Evolutionary conservation across 352 stramenopile genomes (phyloP).

Genomic region (Phytophthora lateralis): DNA sequence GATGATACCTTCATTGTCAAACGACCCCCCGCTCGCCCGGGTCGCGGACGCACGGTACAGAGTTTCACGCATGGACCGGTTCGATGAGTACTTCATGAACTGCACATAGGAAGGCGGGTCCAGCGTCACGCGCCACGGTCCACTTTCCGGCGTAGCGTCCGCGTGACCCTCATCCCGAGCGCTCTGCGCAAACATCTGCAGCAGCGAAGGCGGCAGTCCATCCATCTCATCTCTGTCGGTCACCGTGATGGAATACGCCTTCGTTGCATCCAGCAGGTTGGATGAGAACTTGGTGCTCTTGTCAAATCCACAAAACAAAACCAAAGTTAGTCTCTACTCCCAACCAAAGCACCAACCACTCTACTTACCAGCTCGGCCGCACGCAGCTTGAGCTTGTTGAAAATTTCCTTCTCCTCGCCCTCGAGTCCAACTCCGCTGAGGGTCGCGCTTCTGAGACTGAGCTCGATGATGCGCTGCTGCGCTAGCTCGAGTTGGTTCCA

Average conservation of each 20-base stretch:
- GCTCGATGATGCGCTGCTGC: conserved; percentile 91
- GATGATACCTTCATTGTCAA: conserved; percentile 95
- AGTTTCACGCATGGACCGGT: conserved; percentile 90
- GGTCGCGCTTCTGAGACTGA: conserved; percentile 86
- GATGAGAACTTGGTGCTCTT: conserved; percentile 95
- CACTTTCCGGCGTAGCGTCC: conserved; percentile 71
- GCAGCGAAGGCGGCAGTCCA: conserved; percentile 91
- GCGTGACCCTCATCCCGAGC: conserved; percentile 67
- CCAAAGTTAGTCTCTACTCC: background rate
- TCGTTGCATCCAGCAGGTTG: conserved; percentile 98
- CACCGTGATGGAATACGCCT: conserved; percentile 92
- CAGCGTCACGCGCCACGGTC: conserved; percentile 95
- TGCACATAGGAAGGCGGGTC: conserved; percentile 95
- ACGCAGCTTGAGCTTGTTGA: conserved; percentile 96
- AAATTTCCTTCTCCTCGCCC: conserved; percentile 90
- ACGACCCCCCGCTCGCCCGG: conserved; percentile 85
- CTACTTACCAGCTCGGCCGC: conserved; percentile 85
- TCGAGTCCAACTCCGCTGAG: conserved; percentile 94
- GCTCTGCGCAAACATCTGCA: conserved; percentile 92
- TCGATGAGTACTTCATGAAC: conserved; percentile 95
- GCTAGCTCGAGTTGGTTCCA: conserved; percentile 60
- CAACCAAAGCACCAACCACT: background rate
- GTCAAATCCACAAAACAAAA: conserved; percentile 3
- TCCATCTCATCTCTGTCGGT: conserved; percentile 87
- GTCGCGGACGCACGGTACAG: conserved; percentile 94